Base-by-base conservation (phyloP, 164 flowering plant species). In the Vitis rupestris region DNA sequence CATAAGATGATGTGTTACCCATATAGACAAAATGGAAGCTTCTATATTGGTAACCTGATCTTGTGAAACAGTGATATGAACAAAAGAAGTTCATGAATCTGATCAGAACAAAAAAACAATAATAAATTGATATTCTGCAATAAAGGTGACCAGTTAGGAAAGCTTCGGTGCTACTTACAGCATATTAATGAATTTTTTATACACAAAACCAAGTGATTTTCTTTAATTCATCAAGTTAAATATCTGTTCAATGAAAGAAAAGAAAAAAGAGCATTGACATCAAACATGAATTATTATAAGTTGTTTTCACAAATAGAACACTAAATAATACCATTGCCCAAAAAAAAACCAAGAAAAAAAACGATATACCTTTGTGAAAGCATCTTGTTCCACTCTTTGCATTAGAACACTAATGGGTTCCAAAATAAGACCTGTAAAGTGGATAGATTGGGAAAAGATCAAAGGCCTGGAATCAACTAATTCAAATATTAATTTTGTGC, bases 321-420 rank as follows among this genome's bases (percentile, higher is more conserved):
- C 44, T 31, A 31, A 31, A 31, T 31, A 0, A 44, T 17, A n/a
- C 4, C 16, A 30, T 61, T 61, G 64, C 8, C 64, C 14, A 19
- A 19, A 10, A 16, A 13, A 23, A 23, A 23, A 23, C 1, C 23
- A 23, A 23, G 1, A 23, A 23, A 23, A 1, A 23, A 15, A 6
- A 31, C 11, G 58, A 5, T 17, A 50, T 77, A 93, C 99, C 96
- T 90, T 95, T 70, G 75, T 19, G 16, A 91, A 86, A 48, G 88
- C 86, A 71, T 88, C 90, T 44, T 86, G 86, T 67, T 95, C 99
- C 56, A 81, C 78, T 69, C 71, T 87, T 78, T 88, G 86, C 86
- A 95, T 72, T 57, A 95, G 79, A 72, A 65, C 71, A 68, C 70
- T 76, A 65, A 95, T 71, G 16, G 97, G 87, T 73, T 93, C 91